phyloP scores from a whole-genome alignment of 768 basidiomycete genomes.

The Phaeotremella fagi region DNA sequence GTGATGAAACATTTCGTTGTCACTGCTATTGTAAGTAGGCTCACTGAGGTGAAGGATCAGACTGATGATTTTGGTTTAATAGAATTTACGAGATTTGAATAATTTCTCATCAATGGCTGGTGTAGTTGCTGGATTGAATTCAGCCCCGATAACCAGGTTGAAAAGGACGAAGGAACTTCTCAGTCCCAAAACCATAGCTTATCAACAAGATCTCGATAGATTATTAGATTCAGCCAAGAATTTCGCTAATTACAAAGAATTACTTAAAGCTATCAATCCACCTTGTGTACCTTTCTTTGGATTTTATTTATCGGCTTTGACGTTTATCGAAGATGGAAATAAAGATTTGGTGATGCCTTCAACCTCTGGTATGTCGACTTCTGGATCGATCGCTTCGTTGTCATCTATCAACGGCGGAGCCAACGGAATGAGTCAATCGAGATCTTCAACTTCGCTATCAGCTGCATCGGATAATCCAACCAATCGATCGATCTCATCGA shows the following conservation, averaged over 20 bases:
- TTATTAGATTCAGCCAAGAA: conserved; percentile 91
- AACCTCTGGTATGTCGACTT: conserved; percentile 18
- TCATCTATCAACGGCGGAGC: too few relatives aligned
- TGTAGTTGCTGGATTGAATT: conserved; percentile 88
- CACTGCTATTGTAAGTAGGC: conserved; percentile 55
- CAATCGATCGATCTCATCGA: neutral
- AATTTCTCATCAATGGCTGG: conserved; percentile 98
- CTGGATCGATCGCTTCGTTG: conserved; percentile 23
- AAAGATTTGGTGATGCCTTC: conserved; percentile 61
- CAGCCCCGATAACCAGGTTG: conserved; percentile 83
- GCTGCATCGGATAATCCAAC: neutral
- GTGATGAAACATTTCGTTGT: conserved; percentile 83
- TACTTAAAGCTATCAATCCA: conserved; percentile 74
- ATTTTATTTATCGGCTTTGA: conserved; percentile 89
- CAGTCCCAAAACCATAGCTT: conserved; percentile 64
- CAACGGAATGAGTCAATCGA: neutral
- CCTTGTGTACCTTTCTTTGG: conserved; percentile 98
- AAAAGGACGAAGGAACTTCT: conserved; percentile 93
- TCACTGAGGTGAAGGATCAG: neutral
- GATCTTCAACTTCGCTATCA: neutral
- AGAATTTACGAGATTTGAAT: conserved; percentile 84
- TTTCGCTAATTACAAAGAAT: conserved; percentile 82
- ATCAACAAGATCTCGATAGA: conserved; percentile 75
- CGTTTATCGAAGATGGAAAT: conserved; percentile 97
- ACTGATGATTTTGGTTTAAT: conserved; percentile 4